Evolutionary conservation across 371 early-diverging fungal genomes (phyloP), one percentile per base, ranked within the genome.

Genomic region (Haplosporangium sp.): DNA sequence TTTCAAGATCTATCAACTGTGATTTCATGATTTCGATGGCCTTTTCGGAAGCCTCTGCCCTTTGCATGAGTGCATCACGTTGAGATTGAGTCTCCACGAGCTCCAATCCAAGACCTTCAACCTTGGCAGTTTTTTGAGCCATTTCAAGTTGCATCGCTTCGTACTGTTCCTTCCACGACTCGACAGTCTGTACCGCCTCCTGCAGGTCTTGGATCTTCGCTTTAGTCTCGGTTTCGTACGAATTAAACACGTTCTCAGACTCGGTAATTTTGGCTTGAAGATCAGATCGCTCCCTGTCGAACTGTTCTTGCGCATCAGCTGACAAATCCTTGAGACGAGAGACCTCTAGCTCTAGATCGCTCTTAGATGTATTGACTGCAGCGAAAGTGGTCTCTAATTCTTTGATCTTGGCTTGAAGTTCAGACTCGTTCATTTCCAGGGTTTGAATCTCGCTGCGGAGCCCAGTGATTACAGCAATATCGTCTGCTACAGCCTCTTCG

Each of bases 221-320:
- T 44, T 67, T 67, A 15, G 68, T 61, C 61, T 71, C 67, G 10
- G 67, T 27, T 1, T 47, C 44, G 37, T 61, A 60, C 15, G 45
- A 44, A 57, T 82, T 67, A 3, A 67, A 34, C 0, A 52, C 34
- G 47, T 83, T 70, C 11, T 64, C 66, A 6, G 72, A 61, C 20
- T 77, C 77, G 10, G 4, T 2, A 7, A 69, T 48, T 52, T 63
- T 73, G 52, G 57, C 57, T 34, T 69, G 63, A n/a, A 68, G n/a
- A 34, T 83, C 85, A 0, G 85, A 34, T 19, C 86, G 86, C 44
- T 88, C 86, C 57, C 86, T 87, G 34, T 77, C 69, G 40, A 72
- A 69, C 63, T 44, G 57, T 13, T 69, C 73, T 7, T 63, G 53
- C 0, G 65, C 65, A 5, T 37, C 44, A n/a, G 17, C 50, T 19